Evolutionary conservation across 2,329 filamentous ascomycete species (phyloP).

Genomic region (Aspergillus latus): DNA sequence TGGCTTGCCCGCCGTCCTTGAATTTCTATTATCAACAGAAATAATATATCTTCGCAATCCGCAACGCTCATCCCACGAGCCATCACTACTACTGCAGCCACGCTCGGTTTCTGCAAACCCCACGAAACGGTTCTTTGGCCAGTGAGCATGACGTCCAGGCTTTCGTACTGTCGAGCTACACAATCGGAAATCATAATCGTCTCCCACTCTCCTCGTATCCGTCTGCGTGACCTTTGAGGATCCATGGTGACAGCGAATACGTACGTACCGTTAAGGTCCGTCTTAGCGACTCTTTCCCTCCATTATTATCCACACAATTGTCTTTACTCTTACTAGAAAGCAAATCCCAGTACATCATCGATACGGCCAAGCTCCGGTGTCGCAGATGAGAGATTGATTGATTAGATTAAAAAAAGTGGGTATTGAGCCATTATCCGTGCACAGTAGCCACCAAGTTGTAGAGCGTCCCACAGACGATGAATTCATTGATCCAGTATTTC

Average conservation of each 20-base stretch:
- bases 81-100: background rate
- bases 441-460: constrained; percentile 7
- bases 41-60: background rate
- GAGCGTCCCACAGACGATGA: constrained; percentile 10
- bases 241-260: background rate
- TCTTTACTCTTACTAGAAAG: background rate
- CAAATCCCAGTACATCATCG: background rate
- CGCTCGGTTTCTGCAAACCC: background rate
- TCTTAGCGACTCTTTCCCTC: background rate
- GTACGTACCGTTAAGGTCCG: background rate
- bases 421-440: constrained; percentile 20
- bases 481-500: background rate
- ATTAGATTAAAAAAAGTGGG: constrained; percentile 27
- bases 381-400: constrained; percentile 22
- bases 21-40: constrained; percentile 3
- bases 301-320: background rate
- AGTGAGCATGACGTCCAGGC: background rate
- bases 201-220: background rate
- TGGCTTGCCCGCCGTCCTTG: background rate
- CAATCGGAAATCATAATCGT: constrained; percentile 1
- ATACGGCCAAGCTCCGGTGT: constrained; percentile 1
- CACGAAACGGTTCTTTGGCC: constrained; percentile 6
- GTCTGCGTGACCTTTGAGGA: background rate
- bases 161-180: constrained; percentile 5
- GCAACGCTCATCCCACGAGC: background rate